A percentile compares a stretch with the other conserved stretches of the same genome.
Evolutionary conservation across 2,329 filamentous ascomycete genomes (phyloP).

Genomic region (Pseudogymnoascus sp.): DNA sequence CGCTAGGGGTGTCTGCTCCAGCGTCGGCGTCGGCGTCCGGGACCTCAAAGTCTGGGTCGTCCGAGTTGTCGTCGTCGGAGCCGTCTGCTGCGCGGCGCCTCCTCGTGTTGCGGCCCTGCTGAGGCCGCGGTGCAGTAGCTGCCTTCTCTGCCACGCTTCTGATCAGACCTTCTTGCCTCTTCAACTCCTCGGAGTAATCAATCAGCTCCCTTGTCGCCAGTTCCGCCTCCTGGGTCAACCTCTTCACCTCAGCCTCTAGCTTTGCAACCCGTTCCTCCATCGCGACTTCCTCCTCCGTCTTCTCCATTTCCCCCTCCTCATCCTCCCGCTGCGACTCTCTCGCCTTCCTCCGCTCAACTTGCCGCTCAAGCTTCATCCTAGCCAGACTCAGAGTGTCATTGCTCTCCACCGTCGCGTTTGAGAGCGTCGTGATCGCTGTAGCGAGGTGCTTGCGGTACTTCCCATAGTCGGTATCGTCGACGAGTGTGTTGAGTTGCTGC

Average conservation of each 20-base stretch:
- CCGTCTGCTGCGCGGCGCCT: conserved; percentile 22
- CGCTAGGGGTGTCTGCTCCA: conserved; percentile 26
- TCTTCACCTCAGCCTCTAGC: conserved; percentile 40
- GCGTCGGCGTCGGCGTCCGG: conserved; percentile 38
- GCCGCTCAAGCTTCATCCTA: conserved; percentile 13
- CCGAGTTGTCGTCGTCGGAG: conserved; percentile 32
- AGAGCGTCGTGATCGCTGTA: conserved; percentile 40
- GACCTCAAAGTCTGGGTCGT: conserved; percentile 31
- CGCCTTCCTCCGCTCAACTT: conserved; percentile 15
- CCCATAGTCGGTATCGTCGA: conserved; percentile 33
- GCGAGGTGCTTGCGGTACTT: conserved; percentile 42
- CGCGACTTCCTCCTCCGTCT: conserved; percentile 15
- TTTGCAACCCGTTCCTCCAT: conserved; percentile 20
- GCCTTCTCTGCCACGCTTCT: conserved; percentile 28
- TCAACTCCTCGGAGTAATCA: conserved; percentile 45
- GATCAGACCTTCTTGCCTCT: conserved; percentile 23
- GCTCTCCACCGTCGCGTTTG: conserved; percentile 42
- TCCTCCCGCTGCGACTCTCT: conserved; percentile 12
- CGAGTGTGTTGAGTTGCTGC: conserved; percentile 38
- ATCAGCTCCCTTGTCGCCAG: conserved; percentile 49
- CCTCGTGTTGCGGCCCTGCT: conserved; percentile 30
- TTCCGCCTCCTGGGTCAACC: conserved; percentile 49
- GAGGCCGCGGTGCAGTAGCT: conserved; percentile 11
- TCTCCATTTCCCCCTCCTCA: not conserved
- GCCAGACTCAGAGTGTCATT: conserved; percentile 42